Conservation (phyloP, 805 yeast species). For the Metschnikowia noctiluminum region DNA sequence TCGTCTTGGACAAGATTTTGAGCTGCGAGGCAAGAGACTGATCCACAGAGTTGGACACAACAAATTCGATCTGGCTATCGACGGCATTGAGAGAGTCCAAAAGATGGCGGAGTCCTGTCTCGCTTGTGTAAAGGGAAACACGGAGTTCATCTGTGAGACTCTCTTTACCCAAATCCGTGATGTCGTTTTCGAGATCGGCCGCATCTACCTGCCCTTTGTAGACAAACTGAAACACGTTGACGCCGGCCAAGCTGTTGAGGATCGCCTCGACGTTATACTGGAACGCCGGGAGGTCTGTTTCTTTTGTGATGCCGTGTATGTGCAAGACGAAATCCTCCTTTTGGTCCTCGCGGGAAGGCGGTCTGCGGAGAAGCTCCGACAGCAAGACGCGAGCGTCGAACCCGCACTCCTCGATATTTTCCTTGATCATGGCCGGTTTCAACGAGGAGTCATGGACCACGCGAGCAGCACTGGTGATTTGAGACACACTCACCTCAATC, state of each 20-base stretch:
- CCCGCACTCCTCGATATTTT: conserved; percentile 61
- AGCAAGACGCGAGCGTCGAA: conserved; percentile 24
- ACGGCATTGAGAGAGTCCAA: conserved; percentile 45
- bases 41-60: conserved; percentile 47
- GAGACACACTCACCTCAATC: conserved; percentile 55
- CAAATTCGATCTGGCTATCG: conserved; percentile 52
- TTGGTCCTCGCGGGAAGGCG: neutral
- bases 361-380: conserved; percentile 5
- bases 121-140: conserved; percentile 48
- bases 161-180: conserved; percentile 14
- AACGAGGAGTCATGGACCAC: conserved; percentile 45
- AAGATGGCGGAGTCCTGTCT: conserved; percentile 62
- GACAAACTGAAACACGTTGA: conserved; percentile 23
- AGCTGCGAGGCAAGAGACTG: conserved; percentile 60
- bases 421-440: conserved; percentile 37
- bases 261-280: conserved; percentile 42
- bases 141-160: conserved; percentile 33
- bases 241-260: conserved; percentile 31
- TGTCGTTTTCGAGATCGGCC: conserved; percentile 15
- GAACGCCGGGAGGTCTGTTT: conserved; percentile 26
- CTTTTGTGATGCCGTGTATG: conserved; percentile 30
- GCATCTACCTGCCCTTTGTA: conserved; percentile 19
- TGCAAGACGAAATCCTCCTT: conserved; percentile 32
- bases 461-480: conserved; percentile 70
- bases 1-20: conserved; percentile 59